These are phyloP conservation scores for Citrus hindsii DNA, from an alignment of 345 rosid species.

Conservation along the genomic window DNA sequence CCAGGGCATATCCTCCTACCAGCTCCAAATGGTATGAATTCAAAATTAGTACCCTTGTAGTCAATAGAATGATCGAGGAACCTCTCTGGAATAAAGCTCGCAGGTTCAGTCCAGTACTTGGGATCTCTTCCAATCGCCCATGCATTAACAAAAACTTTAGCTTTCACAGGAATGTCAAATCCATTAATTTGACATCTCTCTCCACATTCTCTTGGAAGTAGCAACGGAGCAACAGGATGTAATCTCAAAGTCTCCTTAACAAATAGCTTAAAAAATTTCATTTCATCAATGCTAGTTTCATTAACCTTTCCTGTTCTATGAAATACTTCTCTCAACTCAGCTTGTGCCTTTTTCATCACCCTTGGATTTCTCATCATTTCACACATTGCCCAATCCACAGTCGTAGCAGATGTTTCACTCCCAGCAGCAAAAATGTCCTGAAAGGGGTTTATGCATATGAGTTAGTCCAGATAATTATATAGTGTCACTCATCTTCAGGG, in stretches of 20 bases:
- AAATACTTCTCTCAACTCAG: slow-evolving; percentile 25
- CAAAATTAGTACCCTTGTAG: slow-evolving; percentile 18
- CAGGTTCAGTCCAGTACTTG: slow-evolving; percentile 22
- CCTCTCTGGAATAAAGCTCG: slow-evolving; percentile 25
- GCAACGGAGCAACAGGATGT: slow-evolving; percentile 25
- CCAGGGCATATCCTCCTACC: slow-evolving; percentile 40
- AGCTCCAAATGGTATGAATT: slow-evolving; percentile 29
- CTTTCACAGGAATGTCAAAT: slow-evolving; percentile 5
- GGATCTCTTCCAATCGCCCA: slow-evolving; percentile 35
- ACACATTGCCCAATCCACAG: slow-evolving; percentile 27
- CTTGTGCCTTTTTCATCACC: slow-evolving; percentile 29
- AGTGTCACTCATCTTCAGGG: too few relatives aligned
- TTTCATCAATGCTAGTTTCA: slow-evolving; percentile 20
- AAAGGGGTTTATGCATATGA: not conserved
- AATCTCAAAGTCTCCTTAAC: slow-evolving; percentile 30
- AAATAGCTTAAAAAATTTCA: slow-evolving; percentile 24
- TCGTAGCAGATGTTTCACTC: slow-evolving; percentile 15
- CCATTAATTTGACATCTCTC: slow-evolving; percentile 11
- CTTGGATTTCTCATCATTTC: slow-evolving; percentile 30
- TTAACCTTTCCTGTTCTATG: slow-evolving; percentile 10
- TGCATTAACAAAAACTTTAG: slow-evolving; percentile 20
- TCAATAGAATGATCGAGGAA: slow-evolving; percentile 23
- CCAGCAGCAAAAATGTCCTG: slow-evolving; percentile 15
- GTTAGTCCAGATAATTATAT: too few relatives aligned
- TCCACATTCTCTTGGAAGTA: slow-evolving; percentile 31